Percentiles rank a stretch among this genome's conserved stretches.
Evolutionary conservation across 805 yeast genomes (phyloP).

Genomic region (Kazachstania viticola): DNA sequence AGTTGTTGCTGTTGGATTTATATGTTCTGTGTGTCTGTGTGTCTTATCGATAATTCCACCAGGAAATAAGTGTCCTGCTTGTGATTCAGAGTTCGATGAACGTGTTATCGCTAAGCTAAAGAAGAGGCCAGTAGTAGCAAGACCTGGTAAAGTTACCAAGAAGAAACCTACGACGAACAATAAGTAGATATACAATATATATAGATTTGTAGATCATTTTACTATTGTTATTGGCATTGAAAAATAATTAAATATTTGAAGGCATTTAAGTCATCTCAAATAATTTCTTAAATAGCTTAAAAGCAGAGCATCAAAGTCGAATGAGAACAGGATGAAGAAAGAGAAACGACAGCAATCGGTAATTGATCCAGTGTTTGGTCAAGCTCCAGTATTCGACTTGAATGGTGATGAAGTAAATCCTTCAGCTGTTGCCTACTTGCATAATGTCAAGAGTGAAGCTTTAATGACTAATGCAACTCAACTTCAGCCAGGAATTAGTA

Average conservation of each 20-base stretch:
- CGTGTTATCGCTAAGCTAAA: conserved; percentile 45
- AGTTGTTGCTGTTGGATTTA: conserved; percentile 86
- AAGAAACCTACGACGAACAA: no score
- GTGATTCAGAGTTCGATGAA: conserved; percentile 67
- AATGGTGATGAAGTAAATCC: conserved; percentile 18
- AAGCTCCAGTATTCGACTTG: conserved; percentile 18
- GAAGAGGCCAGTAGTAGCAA: conserved; percentile 23
- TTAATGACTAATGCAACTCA: conserved; percentile 10
- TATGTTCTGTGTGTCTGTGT: conserved; percentile 90
- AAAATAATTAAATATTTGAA: no score
- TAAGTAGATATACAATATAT: no score
- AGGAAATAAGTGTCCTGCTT: conserved; percentile 68
- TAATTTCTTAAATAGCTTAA: no score
- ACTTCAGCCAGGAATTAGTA: not conserved
- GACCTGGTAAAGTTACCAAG: conserved; percentile 4
- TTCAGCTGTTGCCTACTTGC: conserved; percentile 15
- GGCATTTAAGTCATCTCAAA: no score
- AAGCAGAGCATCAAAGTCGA: no score
- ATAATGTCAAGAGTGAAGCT: conserved; percentile 21
- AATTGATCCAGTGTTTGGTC: conserved; percentile 22
- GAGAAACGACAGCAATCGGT: not conserved
- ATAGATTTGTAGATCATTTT: no score
- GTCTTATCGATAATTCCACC: conserved; percentile 58
- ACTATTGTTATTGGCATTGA: no score
- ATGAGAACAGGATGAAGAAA: no score